Evolutionary conservation across 208 protist species (phyloP), one percentile per base, ranked within the genome.

Genomic region (Crithidia acanthocephali): DNA sequence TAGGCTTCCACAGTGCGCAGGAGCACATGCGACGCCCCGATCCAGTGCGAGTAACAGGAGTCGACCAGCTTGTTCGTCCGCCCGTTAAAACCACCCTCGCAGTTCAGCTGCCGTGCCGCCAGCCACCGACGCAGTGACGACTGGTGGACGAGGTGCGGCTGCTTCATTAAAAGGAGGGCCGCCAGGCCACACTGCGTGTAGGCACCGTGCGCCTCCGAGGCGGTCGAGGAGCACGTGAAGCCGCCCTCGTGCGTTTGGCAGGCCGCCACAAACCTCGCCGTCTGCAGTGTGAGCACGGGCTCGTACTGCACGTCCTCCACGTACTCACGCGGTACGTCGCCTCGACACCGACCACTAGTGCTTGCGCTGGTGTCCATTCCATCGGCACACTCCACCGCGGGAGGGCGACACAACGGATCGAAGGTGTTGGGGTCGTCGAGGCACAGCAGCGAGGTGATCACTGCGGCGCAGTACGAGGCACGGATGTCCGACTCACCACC

Each of bases 21-120:
- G 59, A 95, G 57, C 22, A 87, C 90, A 64, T 93, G 86, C 3
- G 88, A 84, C 2, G 86, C 75, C 27, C 98, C 98, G 8, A 99
- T 76, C 98, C 98, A 99, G 61, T 98, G 97, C 8, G 92, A 96
- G 83, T 99, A 99, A 80, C 98, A 99, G 11, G 95, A 93, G 79
- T 99, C 98, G 4, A 98, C 90, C n/a, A 98, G 83, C 82, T 99
- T 99, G 80, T 99, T 99, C 10, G 95, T 98, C 22, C 98, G 79
- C 9, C 98, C 98, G 63, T 93, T 90, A 60, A 98, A 99, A 8
- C 97, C 98, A 55, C 95, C 95, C 61, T 96, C 88, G 35, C 80
- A 90, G 30, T 57, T 68, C 25, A 86, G 68, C 76, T 98, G 96
- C 25, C 94, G 88, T 15, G 73, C 69, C 3, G 81, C 65, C 16